These are phyloP conservation scores for Trichosporon faecale DNA, from an alignment of 1,284 basidiomycete species.

Conservation along the genomic window DNA sequence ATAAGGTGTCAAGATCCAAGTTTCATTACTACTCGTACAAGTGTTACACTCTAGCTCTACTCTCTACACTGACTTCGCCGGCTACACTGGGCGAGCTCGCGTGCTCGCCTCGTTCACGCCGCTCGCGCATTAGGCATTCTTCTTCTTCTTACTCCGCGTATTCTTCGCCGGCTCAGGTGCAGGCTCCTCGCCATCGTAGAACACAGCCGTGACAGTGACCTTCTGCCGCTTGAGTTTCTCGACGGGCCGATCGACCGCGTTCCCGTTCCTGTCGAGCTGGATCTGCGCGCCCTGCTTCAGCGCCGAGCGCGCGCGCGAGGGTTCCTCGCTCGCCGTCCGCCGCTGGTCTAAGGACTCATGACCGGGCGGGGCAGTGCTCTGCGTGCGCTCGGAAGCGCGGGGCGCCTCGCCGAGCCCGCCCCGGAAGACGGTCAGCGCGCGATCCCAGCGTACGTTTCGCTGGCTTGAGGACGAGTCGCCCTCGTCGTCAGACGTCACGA, in stretches of 20 bases:
- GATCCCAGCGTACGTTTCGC: conserved; percentile 69
- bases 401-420: conserved; percentile 11
- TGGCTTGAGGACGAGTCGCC: conserved; percentile 18
- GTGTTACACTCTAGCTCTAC: no score
- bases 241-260: conserved; percentile 63
- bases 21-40: no score
- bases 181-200: conserved; percentile 70
- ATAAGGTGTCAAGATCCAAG: no score
- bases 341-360: neutral
- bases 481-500: conserved; percentile 41
- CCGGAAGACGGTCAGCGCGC: conserved; percentile 56
- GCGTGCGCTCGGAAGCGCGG: conserved; percentile 39
- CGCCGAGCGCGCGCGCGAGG: neutral
- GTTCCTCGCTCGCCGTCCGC: neutral
- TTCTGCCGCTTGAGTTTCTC: conserved; percentile 63
- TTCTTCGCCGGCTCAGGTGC: conserved; percentile 18
- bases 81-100: no score
- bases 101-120: no score
- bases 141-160: conserved; percentile 18
- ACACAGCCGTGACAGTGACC: conserved; percentile 71
- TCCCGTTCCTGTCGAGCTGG: conserved; percentile 70
- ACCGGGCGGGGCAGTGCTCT: neutral
- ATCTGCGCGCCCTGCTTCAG: conserved; percentile 54
- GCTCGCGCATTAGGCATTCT: conserved; percentile 5
- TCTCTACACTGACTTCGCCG: no score